Conservation (phyloP, 768 basidiomycete species). For the Boletus patriciae region DNA sequence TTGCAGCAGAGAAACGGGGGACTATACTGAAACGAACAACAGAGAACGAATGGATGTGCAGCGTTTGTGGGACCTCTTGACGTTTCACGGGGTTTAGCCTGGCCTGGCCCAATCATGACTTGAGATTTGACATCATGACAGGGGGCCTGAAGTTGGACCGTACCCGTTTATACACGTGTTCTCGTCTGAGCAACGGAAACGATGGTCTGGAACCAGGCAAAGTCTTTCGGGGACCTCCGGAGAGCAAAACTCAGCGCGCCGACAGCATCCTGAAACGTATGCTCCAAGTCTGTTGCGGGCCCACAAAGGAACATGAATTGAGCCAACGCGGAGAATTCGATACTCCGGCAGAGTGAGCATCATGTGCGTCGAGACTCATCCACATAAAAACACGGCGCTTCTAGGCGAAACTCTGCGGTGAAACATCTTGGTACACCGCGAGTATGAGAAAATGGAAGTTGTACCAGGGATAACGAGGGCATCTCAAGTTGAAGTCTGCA, state of each 20-base stretch:
- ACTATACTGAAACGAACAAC: background rate
- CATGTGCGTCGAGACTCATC: background rate
- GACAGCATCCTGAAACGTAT: too few species aligned
- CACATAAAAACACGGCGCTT: background rate
- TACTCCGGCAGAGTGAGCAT: background rate
- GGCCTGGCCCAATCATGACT: background rate
- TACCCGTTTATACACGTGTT: background rate
- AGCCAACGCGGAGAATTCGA: background rate
- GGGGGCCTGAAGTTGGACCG: background rate
- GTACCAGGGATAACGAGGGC: background rate
- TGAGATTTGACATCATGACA: background rate
- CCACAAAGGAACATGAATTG: background rate
- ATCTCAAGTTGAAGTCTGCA: background rate
- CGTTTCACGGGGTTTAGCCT: background rate
- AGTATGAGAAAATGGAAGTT: background rate
- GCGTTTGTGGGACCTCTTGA: background rate
- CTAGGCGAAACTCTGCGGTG: background rate
- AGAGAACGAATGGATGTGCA: background rate
- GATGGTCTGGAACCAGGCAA: too few species aligned
- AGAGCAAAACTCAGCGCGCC: too few species aligned
- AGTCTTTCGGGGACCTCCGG: too few species aligned
- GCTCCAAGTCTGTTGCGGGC: background rate
- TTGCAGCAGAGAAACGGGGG: background rate
- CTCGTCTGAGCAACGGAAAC: background rate
- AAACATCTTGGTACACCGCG: background rate